A percentile compares a stretch with the other conserved stretches of the same genome.
phyloP scores from a whole-genome alignment of 2,329 filamentous ascomycete species.

The Sclerotinia glacialis region DNA sequence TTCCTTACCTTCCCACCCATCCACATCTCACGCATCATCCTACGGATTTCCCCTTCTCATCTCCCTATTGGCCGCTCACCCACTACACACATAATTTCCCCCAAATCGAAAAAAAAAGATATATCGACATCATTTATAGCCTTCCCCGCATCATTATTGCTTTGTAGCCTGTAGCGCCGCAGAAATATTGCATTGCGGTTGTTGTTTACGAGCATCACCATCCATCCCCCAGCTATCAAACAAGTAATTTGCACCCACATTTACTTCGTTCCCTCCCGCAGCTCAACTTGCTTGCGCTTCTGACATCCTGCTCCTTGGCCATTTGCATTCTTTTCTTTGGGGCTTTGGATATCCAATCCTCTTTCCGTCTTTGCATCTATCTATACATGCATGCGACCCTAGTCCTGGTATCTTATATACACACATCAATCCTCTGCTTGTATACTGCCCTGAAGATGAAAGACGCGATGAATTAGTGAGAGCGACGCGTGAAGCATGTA shows the following conservation, averaged over 20 bases:
- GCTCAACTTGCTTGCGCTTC: neutral
- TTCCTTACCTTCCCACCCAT: no score
- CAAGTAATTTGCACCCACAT: neutral
- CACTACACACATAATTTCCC: neutral
- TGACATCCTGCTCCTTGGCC: neutral
- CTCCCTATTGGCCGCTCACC: neutral
- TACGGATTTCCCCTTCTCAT: neutral
- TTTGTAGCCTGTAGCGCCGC: neutral
- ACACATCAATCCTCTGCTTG: no score
- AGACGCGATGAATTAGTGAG: no score
- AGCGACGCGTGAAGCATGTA: no score
- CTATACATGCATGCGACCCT: neutral
- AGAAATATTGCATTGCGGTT: no score
- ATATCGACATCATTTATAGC: neutral
- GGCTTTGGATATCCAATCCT: neutral
- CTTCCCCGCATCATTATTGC: conserved; percentile 2
- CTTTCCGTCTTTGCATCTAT: neutral
- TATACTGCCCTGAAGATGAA: no score
- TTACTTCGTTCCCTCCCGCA: neutral
- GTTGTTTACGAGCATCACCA: no score
- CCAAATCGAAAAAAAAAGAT: neutral
- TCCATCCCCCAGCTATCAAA: no score
- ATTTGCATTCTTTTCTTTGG: neutral
- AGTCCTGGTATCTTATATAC: neutral
- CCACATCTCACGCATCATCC: neutral